Base-by-base conservation (phyloP, 2,329 filamentous ascomycete species). In the Lecanosticta acicola region DNA sequence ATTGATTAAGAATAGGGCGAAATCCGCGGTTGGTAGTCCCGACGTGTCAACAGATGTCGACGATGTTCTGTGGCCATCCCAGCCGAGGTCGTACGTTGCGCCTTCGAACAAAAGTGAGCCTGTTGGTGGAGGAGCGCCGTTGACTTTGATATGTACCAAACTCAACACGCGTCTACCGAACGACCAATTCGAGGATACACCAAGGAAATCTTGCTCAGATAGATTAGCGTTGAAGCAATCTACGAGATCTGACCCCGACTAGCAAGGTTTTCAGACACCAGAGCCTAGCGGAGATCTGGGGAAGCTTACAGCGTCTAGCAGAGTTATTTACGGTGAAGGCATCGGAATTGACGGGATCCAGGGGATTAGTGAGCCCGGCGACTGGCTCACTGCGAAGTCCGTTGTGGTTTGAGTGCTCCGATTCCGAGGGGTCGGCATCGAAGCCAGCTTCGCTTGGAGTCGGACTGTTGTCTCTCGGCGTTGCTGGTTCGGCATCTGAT, bases 141-240 rank as follows among this genome's bases (percentile, higher is more conserved):
- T 67, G 16, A 75, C 62, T 42, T 71, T 66, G 47, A 76, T 69
- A 39, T 77, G 71, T 0, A 70, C 69, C 41, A 77, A 66, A 19
- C 64, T 68, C n/a, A 79, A 62, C 1, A 77, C 68, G 14, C 71
- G 68, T 5, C 75, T 65, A 19, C 69, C 69, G 40, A 78, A 79
- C 0, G 75, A 74, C 76, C 76, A 79, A 38, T 76, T 79, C 1
- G 76, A 79, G 0, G 75, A 78, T 1, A 73, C 74, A 1, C 75
- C 76, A 7, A 79, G 65, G 46, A 77, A 78, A 44, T 68, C 74
- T 77, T 16, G 10, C 14, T 9, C 21, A 34, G 19, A n/a, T n/a
- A n/a, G n/a, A n/a, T 18, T 18, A 26, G 32, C 16, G 32, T 47
- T 19, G 24, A 32, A 14, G 36, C 18, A 38, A 34, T 43, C 45